These are phyloP conservation scores for Aspergillus ibericus DNA, from an alignment of 2,329 filamentous ascomycete species.

Conservation along the genomic window DNA sequence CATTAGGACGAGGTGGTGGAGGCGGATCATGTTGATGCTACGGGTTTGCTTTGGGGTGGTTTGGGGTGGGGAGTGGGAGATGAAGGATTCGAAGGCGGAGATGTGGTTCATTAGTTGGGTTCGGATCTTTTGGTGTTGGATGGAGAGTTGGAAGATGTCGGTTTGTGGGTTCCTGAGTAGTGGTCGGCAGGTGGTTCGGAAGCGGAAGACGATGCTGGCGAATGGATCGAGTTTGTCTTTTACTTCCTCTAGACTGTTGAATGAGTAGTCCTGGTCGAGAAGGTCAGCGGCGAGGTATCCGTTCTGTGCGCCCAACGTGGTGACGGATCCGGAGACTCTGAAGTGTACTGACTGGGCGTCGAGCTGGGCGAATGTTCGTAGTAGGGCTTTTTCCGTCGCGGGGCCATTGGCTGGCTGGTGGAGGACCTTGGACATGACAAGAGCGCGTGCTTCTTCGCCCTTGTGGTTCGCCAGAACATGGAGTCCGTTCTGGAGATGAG, in stretches of 20 bases:
- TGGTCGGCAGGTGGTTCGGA: not conserved
- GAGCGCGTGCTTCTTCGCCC: not conserved
- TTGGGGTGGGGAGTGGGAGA: not conserved
- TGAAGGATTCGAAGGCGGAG: not conserved
- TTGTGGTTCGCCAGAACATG: not conserved
- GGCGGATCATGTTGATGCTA: not conserved
- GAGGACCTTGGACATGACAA: not conserved
- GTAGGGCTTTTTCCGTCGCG: not conserved
- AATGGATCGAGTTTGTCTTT: not conserved
- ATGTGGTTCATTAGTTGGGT: not conserved
- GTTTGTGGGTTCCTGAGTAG: not conserved
- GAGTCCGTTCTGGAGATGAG: constrained; percentile 10
- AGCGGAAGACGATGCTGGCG: not conserved
- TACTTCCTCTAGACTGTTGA: not conserved
- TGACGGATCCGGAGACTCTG: not conserved
- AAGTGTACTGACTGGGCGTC: constrained; percentile 4
- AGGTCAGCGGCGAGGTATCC: not conserved
- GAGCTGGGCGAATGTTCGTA: constrained; percentile 3
- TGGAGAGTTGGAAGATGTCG: not conserved
- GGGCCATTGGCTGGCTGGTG: not conserved
- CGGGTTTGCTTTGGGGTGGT: not conserved
- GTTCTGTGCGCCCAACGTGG: not conserved
- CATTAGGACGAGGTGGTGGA: not conserved
- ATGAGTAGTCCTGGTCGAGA: not conserved
- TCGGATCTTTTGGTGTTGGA: not conserved